Evolutionary conservation across 768 basidiomycete species (phyloP), one percentile per base, ranked within the genome.

Genomic region (Udeniomyces megalosporus): DNA sequence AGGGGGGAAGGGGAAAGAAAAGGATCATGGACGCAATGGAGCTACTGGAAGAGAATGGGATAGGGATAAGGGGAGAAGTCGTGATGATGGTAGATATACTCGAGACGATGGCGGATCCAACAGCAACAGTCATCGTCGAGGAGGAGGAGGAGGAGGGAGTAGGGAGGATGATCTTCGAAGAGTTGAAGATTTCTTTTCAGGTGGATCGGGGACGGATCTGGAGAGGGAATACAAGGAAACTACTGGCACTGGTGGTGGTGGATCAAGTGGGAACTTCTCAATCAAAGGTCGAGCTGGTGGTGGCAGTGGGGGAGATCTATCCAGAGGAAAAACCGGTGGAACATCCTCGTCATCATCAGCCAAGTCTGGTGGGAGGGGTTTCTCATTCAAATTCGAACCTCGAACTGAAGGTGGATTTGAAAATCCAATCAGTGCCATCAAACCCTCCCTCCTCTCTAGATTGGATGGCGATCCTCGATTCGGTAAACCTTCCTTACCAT

Each of bases 321-420:
- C 38, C 22, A 60, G 10, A 24, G 28, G 46, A n/a, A 49, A 35
- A 28, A 48, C 48, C 24, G 7, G 2, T 29, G 38, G 56, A 6
- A 24, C 35, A 7, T 56, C 35, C 6, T 58, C 24, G 17, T 3
- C 2, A 26, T 24, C 54, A 15, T 56, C 54, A 22, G n/a, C n/a
- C 4, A 34, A 34, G 28, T 26, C 38, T 45, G 8, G 17, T 26
- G 24, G 29, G 10, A 42, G 17, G 24, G 49, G 49, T 4, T 60
- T 60, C 49, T 60, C 58, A 3, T 50, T 60, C 49, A 60, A 60
- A 29, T 60, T 60, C 49, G 47, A 51, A 28, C 34, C 46, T 22
- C 48, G 34, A 15, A 20, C 32, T 14, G 17, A 11, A 12, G 34
- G 32, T 15, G 10, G 24, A 2, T 17, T 15, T 32, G 24, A 57